A percentile compares a stretch with the other conserved stretches of the same genome.
Conservation (phyloP, 176 grass and related monocot species). For the Musa schizocarpa region DNA sequence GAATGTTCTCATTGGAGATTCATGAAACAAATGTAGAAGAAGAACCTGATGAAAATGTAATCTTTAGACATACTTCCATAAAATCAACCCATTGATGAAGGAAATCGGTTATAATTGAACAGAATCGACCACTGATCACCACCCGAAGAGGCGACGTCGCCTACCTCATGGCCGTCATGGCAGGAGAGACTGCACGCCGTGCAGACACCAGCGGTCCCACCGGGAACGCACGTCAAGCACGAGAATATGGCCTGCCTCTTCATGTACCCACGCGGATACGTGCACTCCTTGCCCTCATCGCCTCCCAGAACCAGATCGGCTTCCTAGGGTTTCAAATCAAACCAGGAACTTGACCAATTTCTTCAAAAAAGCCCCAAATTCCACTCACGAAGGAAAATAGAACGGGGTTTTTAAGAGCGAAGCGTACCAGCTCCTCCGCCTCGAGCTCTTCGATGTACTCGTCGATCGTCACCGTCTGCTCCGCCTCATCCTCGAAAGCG, state of each 20-base stretch:
- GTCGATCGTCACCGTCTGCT: conserved; percentile 44
- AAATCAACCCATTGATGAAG: neutral
- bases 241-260: conserved; percentile 98
- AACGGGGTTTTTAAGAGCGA: neutral
- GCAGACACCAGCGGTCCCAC: conserved; percentile 70
- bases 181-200: conserved; percentile 87
- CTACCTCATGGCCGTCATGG: conserved; percentile 95
- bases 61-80: neutral
- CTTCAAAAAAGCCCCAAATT: neutral
- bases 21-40: too few relatives aligned
- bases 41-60: neutral
- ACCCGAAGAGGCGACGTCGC: neutral
- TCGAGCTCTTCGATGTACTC: conserved; percentile 90
- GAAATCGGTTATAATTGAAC: neutral
- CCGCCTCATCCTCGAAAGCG: conserved; percentile 58
- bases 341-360: neutral
- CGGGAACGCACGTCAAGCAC: conserved; percentile 82
- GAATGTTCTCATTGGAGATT: too few relatives aligned
- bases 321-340: conserved; percentile 42
- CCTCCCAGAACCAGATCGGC: conserved; percentile 89
- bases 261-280: conserved; percentile 70
- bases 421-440: conserved; percentile 64
- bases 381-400: neutral
- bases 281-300: conserved; percentile 95
- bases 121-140: neutral